Base-by-base conservation (phyloP, 345 rosid genomes). In the Salix koriyanagi region DNA sequence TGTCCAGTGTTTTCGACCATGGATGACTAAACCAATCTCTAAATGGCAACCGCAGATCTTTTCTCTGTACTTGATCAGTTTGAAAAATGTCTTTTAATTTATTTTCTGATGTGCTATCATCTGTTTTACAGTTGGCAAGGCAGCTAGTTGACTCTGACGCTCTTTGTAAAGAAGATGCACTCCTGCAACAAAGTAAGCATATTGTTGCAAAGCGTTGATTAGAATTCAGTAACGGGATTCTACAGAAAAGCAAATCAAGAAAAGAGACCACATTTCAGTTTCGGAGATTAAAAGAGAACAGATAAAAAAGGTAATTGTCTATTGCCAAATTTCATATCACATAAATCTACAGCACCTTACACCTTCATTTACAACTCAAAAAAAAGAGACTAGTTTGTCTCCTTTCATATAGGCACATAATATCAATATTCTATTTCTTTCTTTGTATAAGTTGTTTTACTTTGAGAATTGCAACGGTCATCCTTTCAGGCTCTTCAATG, bases 161-260 rank as follows among this genome's bases (percentile, higher is more conserved):
- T 87, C 91, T 88, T 68, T 68, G 83, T 52, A 88, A 87, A 42
- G 99, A 91, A 71, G 82, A 81, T 52, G 94, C 90, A 86, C 90
- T 96, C 94, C 99, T 91, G 83, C 68, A 72, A 58, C 42, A 73
- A 72, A 81, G 44, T n/a, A 44, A 77, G 39, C 26, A 60, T 52
- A 34, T 42, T 42, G 62, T 46, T 42, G 16, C 16, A 12, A 48
- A 48, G 5, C 26, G 70, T 67, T 2, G 23, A 30, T 41, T 30
- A n/a, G 42, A 25, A 83, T 44, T 69, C 69, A 64, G 25, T 65
- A 46, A 15, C 16, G 37, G 60, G 25, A 30, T 75, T 52, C 64
- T 21, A 4, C 18, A 37, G 70, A 19, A 26, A 67, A 67, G 25
- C 16, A 67, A 37, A 8, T 32, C 37, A 8, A 70, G 36, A 70